Percentiles rank a stretch among this genome's conserved stretches.
Conservation (phyloP, 495 filamentous ascomycete species). For the Penicilliopsis zonata region DNA sequence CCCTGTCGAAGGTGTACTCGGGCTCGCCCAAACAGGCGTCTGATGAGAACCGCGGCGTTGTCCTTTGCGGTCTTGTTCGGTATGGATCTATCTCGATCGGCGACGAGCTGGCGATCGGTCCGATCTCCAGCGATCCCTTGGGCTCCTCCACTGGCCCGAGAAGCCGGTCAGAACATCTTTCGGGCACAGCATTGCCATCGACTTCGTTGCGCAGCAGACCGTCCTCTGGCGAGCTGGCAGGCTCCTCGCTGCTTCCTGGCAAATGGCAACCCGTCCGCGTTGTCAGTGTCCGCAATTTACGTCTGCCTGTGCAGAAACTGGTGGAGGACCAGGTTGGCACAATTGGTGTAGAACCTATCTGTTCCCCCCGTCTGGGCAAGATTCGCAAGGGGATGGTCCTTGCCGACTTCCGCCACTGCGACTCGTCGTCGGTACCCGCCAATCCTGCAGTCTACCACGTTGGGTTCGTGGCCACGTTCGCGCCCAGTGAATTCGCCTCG, state of each 20-base stretch:
- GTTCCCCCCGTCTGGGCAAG: slow-evolving; percentile 23
- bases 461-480: slow-evolving; percentile 37
- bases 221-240: slow-evolving; percentile 20
- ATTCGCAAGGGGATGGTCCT: slow-evolving; percentile 82
- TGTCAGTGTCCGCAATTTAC: slow-evolving; percentile 75
- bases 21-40: slow-evolving; percentile 20
- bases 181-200: slow-evolving; percentile 9
- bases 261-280: slow-evolving; percentile 69
- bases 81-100: slow-evolving; percentile 70
- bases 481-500: slow-evolving; percentile 25
- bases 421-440: slow-evolving; percentile 22
- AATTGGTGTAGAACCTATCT: slow-evolving; percentile 59
- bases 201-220: slow-evolving; percentile 19
- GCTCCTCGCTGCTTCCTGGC: slow-evolving; percentile 14
- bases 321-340: slow-evolving; percentile 80
- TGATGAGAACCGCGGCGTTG: slow-evolving; percentile 39
- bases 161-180: slow-evolving; percentile 7
- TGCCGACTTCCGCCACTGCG: slow-evolving; percentile 42
- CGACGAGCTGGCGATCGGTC: slow-evolving; percentile 68
- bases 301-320: slow-evolving; percentile 69
- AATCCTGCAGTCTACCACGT: slow-evolving; percentile 32
- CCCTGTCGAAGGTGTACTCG: slow-evolving; percentile 37
- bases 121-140: slow-evolving; percentile 41
- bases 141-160: slow-evolving; percentile 12
- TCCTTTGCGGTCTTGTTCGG: slow-evolving; percentile 73